These are phyloP conservation scores for Marchantia polymorpha DNA, from an alignment of 225 moss, liverwort and hornwort species.

Conservation along the genomic window DNA sequence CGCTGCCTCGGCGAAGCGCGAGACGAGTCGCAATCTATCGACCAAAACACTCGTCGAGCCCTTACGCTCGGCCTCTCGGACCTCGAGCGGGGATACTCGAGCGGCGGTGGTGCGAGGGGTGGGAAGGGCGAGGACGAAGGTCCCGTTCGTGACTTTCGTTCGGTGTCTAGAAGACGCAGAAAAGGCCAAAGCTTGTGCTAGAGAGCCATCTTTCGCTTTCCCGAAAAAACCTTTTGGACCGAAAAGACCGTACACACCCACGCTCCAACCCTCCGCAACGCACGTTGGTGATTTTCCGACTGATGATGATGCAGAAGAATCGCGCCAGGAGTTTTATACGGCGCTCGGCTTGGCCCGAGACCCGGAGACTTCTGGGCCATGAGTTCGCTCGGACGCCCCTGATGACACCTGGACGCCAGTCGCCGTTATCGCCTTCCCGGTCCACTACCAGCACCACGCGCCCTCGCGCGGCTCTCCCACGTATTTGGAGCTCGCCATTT, in stretches of 20 bases:
- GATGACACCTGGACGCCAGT: background rate
- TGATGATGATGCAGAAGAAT: background rate
- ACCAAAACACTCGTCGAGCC: background rate
- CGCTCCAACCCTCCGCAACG: background rate
- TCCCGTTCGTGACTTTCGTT: too few species aligned
- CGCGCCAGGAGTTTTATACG: background rate
- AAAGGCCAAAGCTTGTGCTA: too few species aligned
- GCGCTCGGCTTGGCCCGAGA: background rate
- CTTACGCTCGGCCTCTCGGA: background rate
- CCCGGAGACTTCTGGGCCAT: background rate
- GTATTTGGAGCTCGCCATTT: background rate
- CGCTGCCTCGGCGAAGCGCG: background rate
- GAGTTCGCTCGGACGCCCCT: background rate
- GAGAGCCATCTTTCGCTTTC: too few species aligned
- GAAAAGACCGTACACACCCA: background rate
- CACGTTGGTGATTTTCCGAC: background rate
- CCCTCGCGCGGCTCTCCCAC: background rate
- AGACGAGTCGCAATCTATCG: too few species aligned
- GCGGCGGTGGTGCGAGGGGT: background rate
- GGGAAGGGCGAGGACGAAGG: too few species aligned
- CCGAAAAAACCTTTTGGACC: too few species aligned
- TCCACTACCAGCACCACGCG: background rate
- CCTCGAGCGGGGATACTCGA: background rate
- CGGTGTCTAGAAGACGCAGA: too few species aligned
- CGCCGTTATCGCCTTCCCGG: too few species aligned